These are phyloP conservation scores for Orychophragmus violaceus DNA, from an alignment of 345 rosid species.

Conservation along the genomic window DNA sequence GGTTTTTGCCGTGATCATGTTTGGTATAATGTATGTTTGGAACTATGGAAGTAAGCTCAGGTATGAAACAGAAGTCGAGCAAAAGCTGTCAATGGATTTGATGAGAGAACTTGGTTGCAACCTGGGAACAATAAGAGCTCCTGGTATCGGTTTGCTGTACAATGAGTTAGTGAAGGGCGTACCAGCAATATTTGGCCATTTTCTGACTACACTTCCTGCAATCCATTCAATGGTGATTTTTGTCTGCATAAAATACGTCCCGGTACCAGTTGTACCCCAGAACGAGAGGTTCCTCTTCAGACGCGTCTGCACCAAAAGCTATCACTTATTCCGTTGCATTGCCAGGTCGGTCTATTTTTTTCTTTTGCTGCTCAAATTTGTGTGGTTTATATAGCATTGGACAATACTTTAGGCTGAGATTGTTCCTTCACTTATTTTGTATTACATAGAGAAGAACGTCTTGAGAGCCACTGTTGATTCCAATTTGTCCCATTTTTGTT, in stretches of 20 bases:
- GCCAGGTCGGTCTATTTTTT: conserved; percentile 67
- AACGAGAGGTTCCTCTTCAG: conserved; percentile 96
- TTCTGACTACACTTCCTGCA: conserved; percentile 94
- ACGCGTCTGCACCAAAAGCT: conserved; percentile 78
- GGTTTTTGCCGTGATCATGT: conserved; percentile 82
- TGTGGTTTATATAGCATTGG: background rate
- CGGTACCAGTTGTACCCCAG: conserved; percentile 92
- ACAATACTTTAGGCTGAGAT: too few relatives aligned
- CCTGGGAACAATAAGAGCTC: conserved; percentile 96
- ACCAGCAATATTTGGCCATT: conserved; percentile 96
- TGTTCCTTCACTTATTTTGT: background rate
- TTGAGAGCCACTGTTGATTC: background rate
- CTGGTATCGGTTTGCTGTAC: conserved; percentile 93
- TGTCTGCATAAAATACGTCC: conserved; percentile 91
- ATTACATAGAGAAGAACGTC: background rate
- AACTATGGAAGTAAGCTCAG: conserved; percentile 97
- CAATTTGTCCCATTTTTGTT: background rate
- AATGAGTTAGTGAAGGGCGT: conserved; percentile 92
- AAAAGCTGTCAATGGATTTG: conserved; percentile 88
- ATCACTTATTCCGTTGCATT: conserved; percentile 95
- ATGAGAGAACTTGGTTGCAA: conserved; percentile 88
- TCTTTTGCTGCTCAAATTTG: background rate
- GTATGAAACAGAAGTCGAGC: conserved; percentile 95
- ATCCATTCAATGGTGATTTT: conserved; percentile 96
- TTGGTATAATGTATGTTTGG: conserved; percentile 85